Evolutionary conservation across 768 basidiomycete species (phyloP), one percentile per base, ranked within the genome.

Genomic region (Nevesoporus exiguus): DNA sequence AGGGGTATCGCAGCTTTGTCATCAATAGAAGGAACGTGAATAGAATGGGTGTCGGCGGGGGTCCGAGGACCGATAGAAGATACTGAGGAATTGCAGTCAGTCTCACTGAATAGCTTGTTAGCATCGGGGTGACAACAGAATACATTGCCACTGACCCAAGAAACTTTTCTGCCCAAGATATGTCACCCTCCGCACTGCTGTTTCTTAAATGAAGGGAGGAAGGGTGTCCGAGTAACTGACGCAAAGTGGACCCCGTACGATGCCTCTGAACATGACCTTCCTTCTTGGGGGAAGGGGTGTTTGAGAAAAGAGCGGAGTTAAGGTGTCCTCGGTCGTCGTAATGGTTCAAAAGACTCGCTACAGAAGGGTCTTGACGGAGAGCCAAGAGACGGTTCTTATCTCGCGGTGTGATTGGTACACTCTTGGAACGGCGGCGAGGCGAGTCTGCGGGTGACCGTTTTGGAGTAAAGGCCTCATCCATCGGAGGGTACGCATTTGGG

Each of bases 151-250:
- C 82, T 53, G 60, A 90, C 89, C 77, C 80, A 49, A 90, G 74
- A 68, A 81, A 84, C 40, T 80, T 78, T 71, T 92, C 89, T 13
- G 89, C 89, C 89, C 89, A 92, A 2, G 88, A 90, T 50, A 92
- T 89, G 60, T 91, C 88, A 7, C 88, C 83, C 66, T 89, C 86
- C 1, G 64, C 70, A 57, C 74, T 75, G n/a, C 68, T 64, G 51
- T 74, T 71, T 25, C 59, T 55, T 15, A 64, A 41, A 15, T 61
- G 57, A 27, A 53, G 71, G 1, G 69, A 63, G 10, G 61, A 65
- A 0, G 84, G 76, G 49, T 77, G 77, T 3, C 88, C 87, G 29
- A 92, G 75, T 3, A 92, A 71, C 63, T 90, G 83, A 5, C 87
- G 81, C 54, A 92, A 69, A 10, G 90, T 90, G 6, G 88, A 90